phyloP scores from a whole-genome alignment of 2,329 filamentous ascomycete species.

The Colletotrichum sp. region DNA sequence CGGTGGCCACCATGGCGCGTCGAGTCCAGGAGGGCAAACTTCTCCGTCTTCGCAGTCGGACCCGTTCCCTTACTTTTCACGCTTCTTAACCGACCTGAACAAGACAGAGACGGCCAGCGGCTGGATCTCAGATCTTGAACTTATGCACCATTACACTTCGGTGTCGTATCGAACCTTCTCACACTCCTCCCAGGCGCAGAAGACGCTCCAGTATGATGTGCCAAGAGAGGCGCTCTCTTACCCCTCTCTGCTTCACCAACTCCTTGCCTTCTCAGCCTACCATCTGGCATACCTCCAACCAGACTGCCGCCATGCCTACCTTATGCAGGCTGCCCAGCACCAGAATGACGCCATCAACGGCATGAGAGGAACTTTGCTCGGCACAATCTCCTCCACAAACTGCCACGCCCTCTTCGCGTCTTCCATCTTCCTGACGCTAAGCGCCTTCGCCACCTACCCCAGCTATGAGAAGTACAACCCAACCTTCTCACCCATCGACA shows the following conservation, averaged over 20 bases:
- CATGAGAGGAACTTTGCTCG: constrained; percentile 29
- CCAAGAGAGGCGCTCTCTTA: constrained; percentile 32
- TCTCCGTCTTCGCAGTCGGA: constrained; percentile 7
- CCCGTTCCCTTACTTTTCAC: constrained; percentile 27
- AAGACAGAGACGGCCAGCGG: constrained; percentile 23
- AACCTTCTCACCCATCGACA: constrained; percentile 29
- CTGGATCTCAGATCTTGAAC: constrained; percentile 40
- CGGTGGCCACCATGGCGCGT: background rate
- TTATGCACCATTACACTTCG: constrained; percentile 41
- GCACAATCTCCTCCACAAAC: constrained; percentile 29
- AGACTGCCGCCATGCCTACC: constrained; percentile 27
- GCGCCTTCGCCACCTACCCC: constrained; percentile 34
- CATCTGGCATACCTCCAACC: constrained; percentile 34
- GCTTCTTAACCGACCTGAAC: constrained; percentile 27
- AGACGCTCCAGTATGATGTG: constrained; percentile 29
- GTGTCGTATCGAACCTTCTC: constrained; percentile 30
- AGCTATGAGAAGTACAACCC: constrained; percentile 18
- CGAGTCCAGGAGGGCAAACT: background rate
- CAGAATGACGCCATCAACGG: constrained; percentile 37
- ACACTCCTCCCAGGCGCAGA: constrained; percentile 27
- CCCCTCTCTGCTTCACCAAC: constrained; percentile 34
- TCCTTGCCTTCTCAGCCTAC: constrained; percentile 35
- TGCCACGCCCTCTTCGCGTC: constrained; percentile 38
- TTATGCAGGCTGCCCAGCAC: constrained; percentile 35
- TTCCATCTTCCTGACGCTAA: constrained; percentile 36